Conservation (phyloP, 352 stramenopile genomes). For the Phytophthora sp. region DNA sequence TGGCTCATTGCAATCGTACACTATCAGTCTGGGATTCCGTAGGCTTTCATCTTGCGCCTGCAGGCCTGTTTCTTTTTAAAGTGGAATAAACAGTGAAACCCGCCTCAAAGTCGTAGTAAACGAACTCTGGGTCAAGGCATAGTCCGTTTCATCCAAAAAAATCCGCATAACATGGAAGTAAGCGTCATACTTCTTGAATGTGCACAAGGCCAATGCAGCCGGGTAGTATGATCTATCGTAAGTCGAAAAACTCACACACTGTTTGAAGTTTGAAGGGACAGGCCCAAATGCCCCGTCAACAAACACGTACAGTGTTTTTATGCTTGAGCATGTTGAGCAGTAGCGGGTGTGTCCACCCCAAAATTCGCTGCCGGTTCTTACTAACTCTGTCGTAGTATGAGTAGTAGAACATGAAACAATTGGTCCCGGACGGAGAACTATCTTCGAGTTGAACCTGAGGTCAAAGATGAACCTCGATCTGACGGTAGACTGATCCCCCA, state of each 20-base stretch:
- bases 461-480: slow-evolving; percentile 13
- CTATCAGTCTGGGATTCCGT: background rate
- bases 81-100: slow-evolving; percentile 29
- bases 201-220: slow-evolving; percentile 12
- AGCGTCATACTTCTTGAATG: background rate
- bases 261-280: background rate
- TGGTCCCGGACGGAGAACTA: background rate
- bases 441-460: background rate
- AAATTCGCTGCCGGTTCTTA: background rate
- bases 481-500: background rate
- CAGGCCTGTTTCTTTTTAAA: slow-evolving; percentile 13
- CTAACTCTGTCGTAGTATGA: background rate
- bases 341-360: background rate
- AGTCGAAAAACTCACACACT: background rate
- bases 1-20: background rate
- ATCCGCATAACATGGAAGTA: slow-evolving; percentile 22
- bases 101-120: slow-evolving; percentile 23
- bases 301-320: background rate
- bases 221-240: slow-evolving; percentile 17
- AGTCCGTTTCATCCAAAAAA: slow-evolving; percentile 5
- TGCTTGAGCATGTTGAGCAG: background rate
- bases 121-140: background rate
- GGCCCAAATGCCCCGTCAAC: background rate
- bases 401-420: background rate
- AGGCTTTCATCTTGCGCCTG: slow-evolving; percentile 1